Evolutionary conservation across 352 stramenopile species (phyloP).

Genomic region (Phytophthora quininea): DNA sequence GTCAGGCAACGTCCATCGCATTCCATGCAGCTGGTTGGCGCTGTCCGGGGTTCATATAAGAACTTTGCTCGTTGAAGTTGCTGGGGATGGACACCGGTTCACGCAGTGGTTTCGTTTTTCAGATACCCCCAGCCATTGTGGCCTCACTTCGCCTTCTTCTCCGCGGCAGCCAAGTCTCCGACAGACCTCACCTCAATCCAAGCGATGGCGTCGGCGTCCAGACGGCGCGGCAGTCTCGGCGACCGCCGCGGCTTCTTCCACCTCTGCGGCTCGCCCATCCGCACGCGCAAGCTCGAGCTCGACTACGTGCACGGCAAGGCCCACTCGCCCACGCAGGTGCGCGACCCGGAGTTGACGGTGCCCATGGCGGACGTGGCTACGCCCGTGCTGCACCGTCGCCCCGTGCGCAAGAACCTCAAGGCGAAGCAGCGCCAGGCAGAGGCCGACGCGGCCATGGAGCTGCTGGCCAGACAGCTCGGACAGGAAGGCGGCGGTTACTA

Average conservation of each 20-base stretch:
- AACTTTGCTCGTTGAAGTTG: neutral
- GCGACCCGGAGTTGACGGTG: conserved; percentile 31
- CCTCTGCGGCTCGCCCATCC: conserved; percentile 81
- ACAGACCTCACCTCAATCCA: neutral
- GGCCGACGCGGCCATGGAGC: conserved; percentile 27
- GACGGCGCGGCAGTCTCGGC: conserved; percentile 29
- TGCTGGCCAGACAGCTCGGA: conserved; percentile 27
- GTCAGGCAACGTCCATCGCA: neutral
- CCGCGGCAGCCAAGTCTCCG: conserved; percentile 20
- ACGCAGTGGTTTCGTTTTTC: neutral
- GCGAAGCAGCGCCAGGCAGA: conserved; percentile 38
- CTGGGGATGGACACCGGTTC: neutral
- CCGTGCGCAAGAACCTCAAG: conserved; percentile 35
- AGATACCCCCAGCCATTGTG: conserved; percentile 1
- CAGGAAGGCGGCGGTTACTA: conserved; percentile 46
- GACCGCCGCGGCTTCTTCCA: conserved; percentile 64
- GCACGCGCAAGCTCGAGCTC: conserved; percentile 57
- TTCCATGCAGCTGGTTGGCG: neutral
- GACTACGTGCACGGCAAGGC: conserved; percentile 46
- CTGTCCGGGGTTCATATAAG: neutral
- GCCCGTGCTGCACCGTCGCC: conserved; percentile 29
- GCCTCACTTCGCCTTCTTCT: conserved; percentile 33
- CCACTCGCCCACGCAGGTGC: conserved; percentile 39
- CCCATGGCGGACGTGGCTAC: conserved; percentile 29
- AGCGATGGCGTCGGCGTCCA: conserved; percentile 26